Conservation (phyloP, 2,329 filamentous ascomycete genomes). For the Fusarium sp. region DNA sequence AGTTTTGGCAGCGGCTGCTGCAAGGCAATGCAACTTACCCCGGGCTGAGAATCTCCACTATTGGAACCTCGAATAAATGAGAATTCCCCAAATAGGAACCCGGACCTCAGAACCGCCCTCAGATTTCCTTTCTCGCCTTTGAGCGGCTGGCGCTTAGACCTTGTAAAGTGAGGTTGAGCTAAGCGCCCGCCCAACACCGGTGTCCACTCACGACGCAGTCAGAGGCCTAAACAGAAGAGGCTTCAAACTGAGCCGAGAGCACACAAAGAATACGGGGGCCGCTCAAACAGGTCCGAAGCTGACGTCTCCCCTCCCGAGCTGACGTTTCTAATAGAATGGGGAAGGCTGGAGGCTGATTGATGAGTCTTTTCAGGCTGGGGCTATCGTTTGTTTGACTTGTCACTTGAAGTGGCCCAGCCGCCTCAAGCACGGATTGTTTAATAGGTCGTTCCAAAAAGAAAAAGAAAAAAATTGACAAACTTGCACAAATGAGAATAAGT, state of each 20-base stretch:
- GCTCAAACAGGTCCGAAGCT: slow-evolving; percentile 1
- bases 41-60: slow-evolving; percentile 27
- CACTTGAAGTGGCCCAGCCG: slow-evolving; percentile 38
- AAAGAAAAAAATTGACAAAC: slow-evolving; percentile 16
- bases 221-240: slow-evolving; percentile 19
- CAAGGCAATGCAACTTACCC: slow-evolving; percentile 2
- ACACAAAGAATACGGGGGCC: slow-evolving; percentile 1
- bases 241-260: slow-evolving; percentile 37
- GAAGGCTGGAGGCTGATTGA: slow-evolving; percentile 1
- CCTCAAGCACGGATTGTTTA: slow-evolving; percentile 37
- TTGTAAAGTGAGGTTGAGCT: slow-evolving; percentile 18
- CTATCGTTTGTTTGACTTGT: slow-evolving; percentile 28
- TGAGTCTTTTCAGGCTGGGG: slow-evolving; percentile 20
- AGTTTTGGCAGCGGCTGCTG: background rate
- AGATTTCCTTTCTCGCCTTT: slow-evolving; percentile 22
- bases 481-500: slow-evolving; percentile 25
- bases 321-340: slow-evolving; percentile 13
- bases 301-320: slow-evolving; percentile 3
- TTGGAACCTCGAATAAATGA: slow-evolving; percentile 34
- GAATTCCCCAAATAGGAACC: slow-evolving; percentile 20
- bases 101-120: slow-evolving; percentile 21
- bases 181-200: slow-evolving; percentile 37
- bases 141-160: slow-evolving; percentile 42
- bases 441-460: slow-evolving; percentile 26
- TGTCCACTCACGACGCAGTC: slow-evolving; percentile 37